Conservation (phyloP, 2,329 filamentous ascomycete genomes). For the Microdochium paspali region DNA sequence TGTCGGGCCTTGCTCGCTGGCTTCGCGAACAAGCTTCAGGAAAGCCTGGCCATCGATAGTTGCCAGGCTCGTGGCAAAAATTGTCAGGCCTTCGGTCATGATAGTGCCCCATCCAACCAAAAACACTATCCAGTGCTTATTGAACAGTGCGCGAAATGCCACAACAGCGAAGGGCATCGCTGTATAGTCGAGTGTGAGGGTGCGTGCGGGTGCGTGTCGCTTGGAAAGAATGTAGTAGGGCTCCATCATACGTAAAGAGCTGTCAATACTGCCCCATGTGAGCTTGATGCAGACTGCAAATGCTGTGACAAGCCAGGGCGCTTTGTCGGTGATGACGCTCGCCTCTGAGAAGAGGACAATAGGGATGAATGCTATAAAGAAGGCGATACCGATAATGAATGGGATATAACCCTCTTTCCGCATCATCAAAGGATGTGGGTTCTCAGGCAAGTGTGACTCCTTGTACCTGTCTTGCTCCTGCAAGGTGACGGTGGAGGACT, state of each 20-base stretch:
- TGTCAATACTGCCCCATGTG: conserved; percentile 59
- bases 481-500: conserved; percentile 31
- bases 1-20: conserved; percentile 6
- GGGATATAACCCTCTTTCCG: conserved; percentile 49
- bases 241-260: conserved; percentile 62
- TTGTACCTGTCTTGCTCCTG: conserved; percentile 36
- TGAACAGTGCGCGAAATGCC: conserved; percentile 50
- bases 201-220: conserved; percentile 55
- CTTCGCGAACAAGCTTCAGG: conserved; percentile 20
- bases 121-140: conserved; percentile 56
- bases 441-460: conserved; percentile 40
- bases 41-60: conserved; percentile 56
- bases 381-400: conserved; percentile 47
- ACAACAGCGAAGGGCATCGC: conserved; percentile 61
- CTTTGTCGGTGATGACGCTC: conserved; percentile 46
- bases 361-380: conserved; percentile 50
- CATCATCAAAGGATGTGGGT: conserved; percentile 62
- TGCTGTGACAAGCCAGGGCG: conserved; percentile 57
- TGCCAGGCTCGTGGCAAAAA: conserved; percentile 57
- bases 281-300: conserved; percentile 60
- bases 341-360: conserved; percentile 50
- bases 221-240: conserved; percentile 63
- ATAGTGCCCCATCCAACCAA: conserved; percentile 62
- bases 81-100: conserved; percentile 63
- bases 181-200: conserved; percentile 64